Percentiles rank a stretch among this genome's conserved stretches.
phyloP scores from a whole-genome alignment of 2,329 filamentous ascomycete genomes.

The Epichloe sylvatica region DNA sequence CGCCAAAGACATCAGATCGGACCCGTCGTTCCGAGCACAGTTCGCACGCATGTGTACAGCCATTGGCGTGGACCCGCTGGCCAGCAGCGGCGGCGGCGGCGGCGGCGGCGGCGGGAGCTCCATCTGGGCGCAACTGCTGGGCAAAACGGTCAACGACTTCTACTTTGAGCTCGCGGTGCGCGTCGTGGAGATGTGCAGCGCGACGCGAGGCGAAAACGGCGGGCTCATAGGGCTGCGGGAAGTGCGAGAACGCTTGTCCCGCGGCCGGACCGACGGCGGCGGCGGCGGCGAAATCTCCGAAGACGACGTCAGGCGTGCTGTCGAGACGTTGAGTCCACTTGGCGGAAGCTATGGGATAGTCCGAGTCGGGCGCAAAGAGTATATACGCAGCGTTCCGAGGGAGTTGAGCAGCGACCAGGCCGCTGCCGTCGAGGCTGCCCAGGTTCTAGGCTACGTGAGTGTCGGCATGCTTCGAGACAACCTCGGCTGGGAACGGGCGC shows the following conservation, averaged over 20 bases:
- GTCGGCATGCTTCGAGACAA: constrained; percentile 82
- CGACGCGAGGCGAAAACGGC: constrained; percentile 79
- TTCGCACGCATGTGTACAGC: constrained; percentile 97
- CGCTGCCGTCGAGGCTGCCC: constrained; percentile 78
- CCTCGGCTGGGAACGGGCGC: constrained; percentile 67
- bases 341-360: constrained; percentile 80
- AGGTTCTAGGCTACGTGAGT: constrained; percentile 79
- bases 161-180: constrained; percentile 96
- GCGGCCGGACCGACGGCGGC: constrained; percentile 52
- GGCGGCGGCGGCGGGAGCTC: constrained; percentile 35
- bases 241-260: constrained; percentile 60
- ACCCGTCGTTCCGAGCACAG: constrained; percentile 87
- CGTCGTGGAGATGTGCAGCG: constrained; percentile 82
- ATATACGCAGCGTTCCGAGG: constrained; percentile 86
- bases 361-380: constrained; percentile 67
- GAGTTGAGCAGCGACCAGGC: constrained; percentile 92
- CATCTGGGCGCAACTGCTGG: constrained; percentile 86
- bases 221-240: constrained; percentile 78
- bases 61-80: constrained; percentile 89
- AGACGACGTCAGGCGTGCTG: constrained; percentile 84
- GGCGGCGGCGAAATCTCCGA: constrained; percentile 62
- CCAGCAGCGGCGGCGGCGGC: constrained; percentile 25
- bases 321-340: constrained; percentile 73
- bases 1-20: constrained; percentile 87
- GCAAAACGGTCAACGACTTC: constrained; percentile 88